phyloP scores from a whole-genome alignment of 2,329 filamentous ascomycete species.

The Drechslerella dactyloides region DNA sequence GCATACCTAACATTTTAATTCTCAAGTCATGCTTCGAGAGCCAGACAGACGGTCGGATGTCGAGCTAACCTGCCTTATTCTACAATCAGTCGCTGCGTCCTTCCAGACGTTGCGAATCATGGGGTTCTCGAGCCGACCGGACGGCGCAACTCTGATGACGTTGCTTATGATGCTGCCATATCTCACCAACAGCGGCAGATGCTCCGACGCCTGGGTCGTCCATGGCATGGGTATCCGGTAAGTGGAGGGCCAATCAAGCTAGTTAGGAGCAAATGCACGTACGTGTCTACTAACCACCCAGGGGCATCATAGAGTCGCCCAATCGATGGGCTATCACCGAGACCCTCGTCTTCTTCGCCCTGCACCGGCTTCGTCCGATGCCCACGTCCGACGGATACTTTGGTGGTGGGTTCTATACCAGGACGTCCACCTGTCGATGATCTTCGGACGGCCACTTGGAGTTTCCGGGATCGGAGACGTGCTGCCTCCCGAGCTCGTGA shows the following conservation, averaged over 20 bases:
- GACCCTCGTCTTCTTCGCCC: constrained; percentile 38
- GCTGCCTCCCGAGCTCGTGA: constrained; percentile 34
- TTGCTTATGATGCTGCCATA: constrained; percentile 47
- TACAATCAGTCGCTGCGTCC: constrained; percentile 28
- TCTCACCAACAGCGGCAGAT: constrained; percentile 47
- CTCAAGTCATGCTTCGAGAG: background rate
- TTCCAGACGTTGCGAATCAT: constrained; percentile 47
- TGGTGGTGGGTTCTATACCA: constrained; percentile 50
- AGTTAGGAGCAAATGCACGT: background rate
- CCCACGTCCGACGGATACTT: constrained; percentile 41
- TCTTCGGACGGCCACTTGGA: constrained; percentile 42
- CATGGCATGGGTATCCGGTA: constrained; percentile 46
- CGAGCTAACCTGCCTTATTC: constrained; percentile 2
- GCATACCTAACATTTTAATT: background rate
- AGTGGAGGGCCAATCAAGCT: background rate
- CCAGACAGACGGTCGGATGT: too few relatives aligned
- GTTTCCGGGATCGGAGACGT: constrained; percentile 45
- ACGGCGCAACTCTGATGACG: constrained; percentile 29
- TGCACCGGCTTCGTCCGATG: constrained; percentile 25
- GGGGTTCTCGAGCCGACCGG: constrained; percentile 36
- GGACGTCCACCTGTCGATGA: constrained; percentile 47
- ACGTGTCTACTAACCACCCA: background rate
- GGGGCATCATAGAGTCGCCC: constrained; percentile 17
- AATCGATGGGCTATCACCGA: constrained; percentile 47
- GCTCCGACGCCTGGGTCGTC: constrained; percentile 47